These are phyloP conservation scores for Macadamia tetraphylla DNA, from an alignment of 164 flowering plant genomes.

Conservation along the genomic window DNA sequence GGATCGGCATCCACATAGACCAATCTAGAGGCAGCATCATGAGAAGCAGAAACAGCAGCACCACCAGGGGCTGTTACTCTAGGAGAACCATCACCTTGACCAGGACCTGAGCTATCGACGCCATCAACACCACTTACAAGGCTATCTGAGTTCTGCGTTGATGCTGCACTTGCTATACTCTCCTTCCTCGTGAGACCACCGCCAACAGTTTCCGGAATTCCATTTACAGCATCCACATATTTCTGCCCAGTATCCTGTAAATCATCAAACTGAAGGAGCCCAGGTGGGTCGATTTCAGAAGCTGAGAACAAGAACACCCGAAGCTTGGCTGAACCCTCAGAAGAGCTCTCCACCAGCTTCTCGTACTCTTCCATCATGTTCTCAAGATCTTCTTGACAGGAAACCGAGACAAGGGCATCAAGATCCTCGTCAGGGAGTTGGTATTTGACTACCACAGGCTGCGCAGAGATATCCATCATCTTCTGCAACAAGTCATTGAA, in stretches of 20 bases:
- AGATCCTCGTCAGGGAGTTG: constrained; percentile 96
- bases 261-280: constrained; percentile 39
- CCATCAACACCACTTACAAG: constrained; percentile 46
- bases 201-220: constrained; percentile 40
- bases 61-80: constrained; percentile 7
- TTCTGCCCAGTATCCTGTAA: constrained; percentile 54
- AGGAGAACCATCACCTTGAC: constrained; percentile 46
- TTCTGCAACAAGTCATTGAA: constrained; percentile 52
- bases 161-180: constrained; percentile 55
- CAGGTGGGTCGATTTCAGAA: constrained; percentile 45
- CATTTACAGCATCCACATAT: constrained; percentile 88
- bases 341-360: constrained; percentile 47
- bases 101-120: constrained; percentile 29
- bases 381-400: constrained; percentile 72
- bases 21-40: constrained; percentile 30
- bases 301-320: constrained; percentile 40
- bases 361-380: constrained; percentile 94
- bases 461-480: constrained; percentile 57
- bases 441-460: constrained; percentile 58
- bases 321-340: constrained; percentile 63
- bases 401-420: constrained; percentile 81
- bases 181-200: constrained; percentile 44
- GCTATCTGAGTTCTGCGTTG: constrained; percentile 61
- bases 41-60: constrained; percentile 19
- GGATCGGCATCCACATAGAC: constrained; percentile 23